Percentiles rank a stretch among this genome's conserved stretches.
Evolutionary conservation across 2,329 filamentous ascomycete genomes (phyloP).

Genomic region (Pestalotiopsis sp.): DNA sequence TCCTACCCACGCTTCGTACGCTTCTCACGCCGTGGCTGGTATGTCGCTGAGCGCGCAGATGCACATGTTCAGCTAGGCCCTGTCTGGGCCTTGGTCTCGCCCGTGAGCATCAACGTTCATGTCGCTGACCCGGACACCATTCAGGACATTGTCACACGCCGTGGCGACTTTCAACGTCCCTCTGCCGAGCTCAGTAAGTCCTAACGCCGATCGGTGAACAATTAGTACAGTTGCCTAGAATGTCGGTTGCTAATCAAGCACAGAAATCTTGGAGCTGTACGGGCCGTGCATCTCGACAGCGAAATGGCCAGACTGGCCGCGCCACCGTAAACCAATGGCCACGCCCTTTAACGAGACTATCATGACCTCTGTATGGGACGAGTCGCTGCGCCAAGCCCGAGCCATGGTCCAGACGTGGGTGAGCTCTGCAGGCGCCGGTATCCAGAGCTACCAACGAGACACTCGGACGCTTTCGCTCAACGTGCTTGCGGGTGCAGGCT

Average conservation of each 20-base stretch:
- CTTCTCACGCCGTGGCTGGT: constrained; percentile 28
- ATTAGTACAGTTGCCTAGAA: background rate
- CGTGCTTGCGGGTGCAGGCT: constrained; percentile 28
- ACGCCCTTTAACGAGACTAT: constrained; percentile 32
- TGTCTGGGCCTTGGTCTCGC: constrained; percentile 28
- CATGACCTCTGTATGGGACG: constrained; percentile 32
- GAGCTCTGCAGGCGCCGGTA: constrained; percentile 7
- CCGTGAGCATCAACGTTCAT: constrained; percentile 22
- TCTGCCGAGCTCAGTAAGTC: constrained; percentile 21
- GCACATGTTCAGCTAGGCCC: constrained; percentile 21
- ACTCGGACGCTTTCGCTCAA: constrained; percentile 30
- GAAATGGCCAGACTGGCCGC: constrained; percentile 31
- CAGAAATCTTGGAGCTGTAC: constrained; percentile 27
- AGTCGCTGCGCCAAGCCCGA: constrained; percentile 26
- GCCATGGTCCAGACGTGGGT: constrained; percentile 26
- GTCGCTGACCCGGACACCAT: constrained; percentile 27
- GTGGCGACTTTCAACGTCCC: constrained; percentile 26
- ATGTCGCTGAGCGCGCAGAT: constrained; percentile 19
- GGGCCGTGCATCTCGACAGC: constrained; percentile 32
- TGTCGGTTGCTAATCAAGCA: constrained; percentile 6
- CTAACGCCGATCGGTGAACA: too few relatives aligned
- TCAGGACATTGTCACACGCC: constrained; percentile 22
- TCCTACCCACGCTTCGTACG: constrained; percentile 27
- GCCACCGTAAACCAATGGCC: constrained; percentile 30
- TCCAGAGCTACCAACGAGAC: constrained; percentile 20